Conservation (phyloP, 305 asterid species). For the Stenogyne calaminthoides region DNA sequence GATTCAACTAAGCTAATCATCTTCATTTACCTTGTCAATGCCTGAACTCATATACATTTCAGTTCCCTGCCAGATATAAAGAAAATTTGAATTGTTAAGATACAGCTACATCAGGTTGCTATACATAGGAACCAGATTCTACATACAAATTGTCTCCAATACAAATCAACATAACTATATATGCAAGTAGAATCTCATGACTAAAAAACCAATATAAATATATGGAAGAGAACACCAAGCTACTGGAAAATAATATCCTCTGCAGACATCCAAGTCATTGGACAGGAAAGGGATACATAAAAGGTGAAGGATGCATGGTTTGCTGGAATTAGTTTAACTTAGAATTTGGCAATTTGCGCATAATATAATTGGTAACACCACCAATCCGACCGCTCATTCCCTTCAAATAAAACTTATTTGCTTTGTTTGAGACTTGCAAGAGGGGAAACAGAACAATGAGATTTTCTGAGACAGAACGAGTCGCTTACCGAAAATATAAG, state of each 20-base stretch:
- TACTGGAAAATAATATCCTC: not conserved
- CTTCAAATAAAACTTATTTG: not conserved
- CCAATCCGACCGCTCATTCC: not conserved
- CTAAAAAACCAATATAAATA: not conserved
- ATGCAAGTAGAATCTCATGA: slow-evolving; percentile 4
- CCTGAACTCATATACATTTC: slow-evolving; percentile 73
- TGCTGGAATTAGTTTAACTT: not conserved
- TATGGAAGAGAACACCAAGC: not conserved
- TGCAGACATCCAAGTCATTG: not conserved
- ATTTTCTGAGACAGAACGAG: not conserved
- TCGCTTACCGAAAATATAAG: not conserved
- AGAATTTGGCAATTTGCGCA: too few relatives aligned
- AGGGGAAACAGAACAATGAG: not conserved
- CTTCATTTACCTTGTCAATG: slow-evolving; percentile 66
- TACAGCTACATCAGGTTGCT: not conserved
- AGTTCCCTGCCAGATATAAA: slow-evolving; percentile 66
- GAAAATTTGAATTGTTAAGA: slow-evolving; percentile 18
- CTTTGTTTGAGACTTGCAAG: not conserved
- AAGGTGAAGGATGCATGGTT: not conserved
- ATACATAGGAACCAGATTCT: slow-evolving; percentile 16
- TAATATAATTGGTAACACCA: not conserved
- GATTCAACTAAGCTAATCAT: slow-evolving; percentile 24
- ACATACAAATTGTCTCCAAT: slow-evolving; percentile 8
- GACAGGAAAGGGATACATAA: not conserved
- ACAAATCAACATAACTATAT: slow-evolving; percentile 3